Evolutionary conservation across 768 basidiomycete genomes (phyloP).

Genomic region (Kwoniella dejecticola): DNA sequence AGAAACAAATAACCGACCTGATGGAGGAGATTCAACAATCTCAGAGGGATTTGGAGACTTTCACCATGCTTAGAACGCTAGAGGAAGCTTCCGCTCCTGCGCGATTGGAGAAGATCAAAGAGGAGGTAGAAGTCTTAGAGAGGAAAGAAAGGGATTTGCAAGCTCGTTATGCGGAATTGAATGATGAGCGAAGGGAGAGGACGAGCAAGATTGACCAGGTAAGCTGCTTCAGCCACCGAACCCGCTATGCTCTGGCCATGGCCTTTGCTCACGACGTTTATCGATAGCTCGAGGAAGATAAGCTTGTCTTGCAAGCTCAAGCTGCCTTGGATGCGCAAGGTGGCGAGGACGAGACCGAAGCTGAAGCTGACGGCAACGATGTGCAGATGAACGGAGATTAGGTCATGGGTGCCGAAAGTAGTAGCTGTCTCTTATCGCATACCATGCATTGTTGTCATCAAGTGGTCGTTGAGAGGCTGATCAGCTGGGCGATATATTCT

Average conservation of each 20-base stretch:
- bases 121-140: conserved; percentile 82
- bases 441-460: conserved; percentile 9
- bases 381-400: conserved; percentile 40
- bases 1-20: conserved; percentile 41
- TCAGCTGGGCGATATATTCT: neutral
- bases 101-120: conserved; percentile 73
- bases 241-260: too few species aligned
- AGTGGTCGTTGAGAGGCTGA: neutral
- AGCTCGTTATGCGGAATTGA: conserved; percentile 78
- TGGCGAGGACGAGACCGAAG: conserved; percentile 17
- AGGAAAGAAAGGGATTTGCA: conserved; percentile 76
- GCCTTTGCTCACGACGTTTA: too few species aligned
- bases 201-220: conserved; percentile 51
- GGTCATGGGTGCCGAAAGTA: neutral
- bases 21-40: conserved; percentile 69
- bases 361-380: conserved; percentile 19
- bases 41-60: conserved; percentile 75
- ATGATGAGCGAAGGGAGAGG: conserved; percentile 61
- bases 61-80: conserved; percentile 68
- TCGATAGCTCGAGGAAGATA: conserved; percentile 73
- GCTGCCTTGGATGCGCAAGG: conserved; percentile 53
- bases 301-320: conserved; percentile 53
- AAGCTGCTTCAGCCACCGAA: too few species aligned
- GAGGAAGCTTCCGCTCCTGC: conserved; percentile 78
- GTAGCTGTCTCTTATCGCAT: neutral